These are phyloP conservation scores for Colletotrichum paranaense DNA, from an alignment of 2,329 filamentous ascomycete genomes.

Conservation along the genomic window DNA sequence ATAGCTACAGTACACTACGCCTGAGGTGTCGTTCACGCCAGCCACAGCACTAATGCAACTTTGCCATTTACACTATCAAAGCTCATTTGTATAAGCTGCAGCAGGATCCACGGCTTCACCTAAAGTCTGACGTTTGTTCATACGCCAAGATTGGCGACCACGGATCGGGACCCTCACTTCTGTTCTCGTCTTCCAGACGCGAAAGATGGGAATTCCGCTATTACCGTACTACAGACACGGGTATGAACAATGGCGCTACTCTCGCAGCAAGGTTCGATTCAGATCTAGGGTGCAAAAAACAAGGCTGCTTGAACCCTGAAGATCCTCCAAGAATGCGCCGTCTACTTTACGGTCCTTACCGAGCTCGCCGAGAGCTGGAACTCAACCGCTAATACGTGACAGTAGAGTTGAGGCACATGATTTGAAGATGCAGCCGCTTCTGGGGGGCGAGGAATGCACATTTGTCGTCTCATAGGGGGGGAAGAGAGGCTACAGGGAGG, in stretches of 20 bases:
- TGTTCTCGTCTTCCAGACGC: background rate
- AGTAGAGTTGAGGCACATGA: constrained; percentile 16
- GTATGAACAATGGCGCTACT: constrained; percentile 10
- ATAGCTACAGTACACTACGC: constrained; percentile 1
- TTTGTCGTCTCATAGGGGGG: constrained; percentile 16
- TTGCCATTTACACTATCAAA: background rate
- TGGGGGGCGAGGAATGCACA: constrained; percentile 3
- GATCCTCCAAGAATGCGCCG: constrained; percentile 24
- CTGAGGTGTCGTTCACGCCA: constrained; percentile 15
- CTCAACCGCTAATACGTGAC: background rate
- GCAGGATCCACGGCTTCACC: constrained; percentile 4
- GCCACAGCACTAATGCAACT: constrained; percentile 19
- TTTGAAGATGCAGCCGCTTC: constrained; percentile 20
- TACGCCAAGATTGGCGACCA: background rate
- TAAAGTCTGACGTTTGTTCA: constrained; percentile 6
- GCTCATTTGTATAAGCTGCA: constrained; percentile 10
- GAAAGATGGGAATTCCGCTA: background rate
- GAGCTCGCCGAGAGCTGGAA: constrained; percentile 24
- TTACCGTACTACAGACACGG: background rate
- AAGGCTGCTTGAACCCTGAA: constrained; percentile 34
- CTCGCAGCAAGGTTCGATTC: constrained; percentile 14
- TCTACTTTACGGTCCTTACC: background rate
- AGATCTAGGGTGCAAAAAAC: constrained; percentile 1
- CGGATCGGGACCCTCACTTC: background rate
- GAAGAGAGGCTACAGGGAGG: background rate